Base-by-base conservation (phyloP, 2,329 filamentous ascomycete species). In the Hypoxylon rubiginosum region DNA sequence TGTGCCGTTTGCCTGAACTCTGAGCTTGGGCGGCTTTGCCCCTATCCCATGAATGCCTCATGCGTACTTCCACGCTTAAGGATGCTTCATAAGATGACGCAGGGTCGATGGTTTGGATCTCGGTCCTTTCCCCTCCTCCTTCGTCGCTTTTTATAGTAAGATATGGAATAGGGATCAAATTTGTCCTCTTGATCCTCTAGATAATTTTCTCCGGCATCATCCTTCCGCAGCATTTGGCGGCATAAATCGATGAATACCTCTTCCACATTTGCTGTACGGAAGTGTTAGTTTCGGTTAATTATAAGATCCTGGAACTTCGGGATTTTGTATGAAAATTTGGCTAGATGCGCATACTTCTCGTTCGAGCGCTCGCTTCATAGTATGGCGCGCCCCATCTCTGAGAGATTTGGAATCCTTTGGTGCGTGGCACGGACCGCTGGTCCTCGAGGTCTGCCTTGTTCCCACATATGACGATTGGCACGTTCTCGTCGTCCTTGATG, bases 391-490 rank as follows among this genome's bases (percentile, higher is more conserved):
- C 91, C 94, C 94, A 97, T 75, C 87, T 87, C 76, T 96, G 92
- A n/a, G 92, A 94, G 68, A 97, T 87, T 32, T 91, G 87, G 76
- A 97, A 97, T 4, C 92, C 94, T 72, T 90, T 90, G 67, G 91
- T 90, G 55, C 93, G 88, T 11, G 91, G 89, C 8, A 97, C 92
- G 19, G 87, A 88, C 30, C 93, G 89, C 77, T 94, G 92, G 76
- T 97, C 93, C 79, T 96, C 93, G 46, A 97, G 85, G 75, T 97
- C 93, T 65, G 91, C 92, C 80, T 97, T 97, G 84, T 97, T 97
- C 68, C 93, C 93, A 50, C 97, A 93, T 67, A 97, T 92, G 53
- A 97, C 93, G 76, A 97, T 92, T 21, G 92, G 92, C 3, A 95
- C 88, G 67, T 90, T 91, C 59, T 93, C 91, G 79, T 95, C 92